Conservation (phyloP, 495 filamentous ascomycete species). For the Neurospora sp. region DNA sequence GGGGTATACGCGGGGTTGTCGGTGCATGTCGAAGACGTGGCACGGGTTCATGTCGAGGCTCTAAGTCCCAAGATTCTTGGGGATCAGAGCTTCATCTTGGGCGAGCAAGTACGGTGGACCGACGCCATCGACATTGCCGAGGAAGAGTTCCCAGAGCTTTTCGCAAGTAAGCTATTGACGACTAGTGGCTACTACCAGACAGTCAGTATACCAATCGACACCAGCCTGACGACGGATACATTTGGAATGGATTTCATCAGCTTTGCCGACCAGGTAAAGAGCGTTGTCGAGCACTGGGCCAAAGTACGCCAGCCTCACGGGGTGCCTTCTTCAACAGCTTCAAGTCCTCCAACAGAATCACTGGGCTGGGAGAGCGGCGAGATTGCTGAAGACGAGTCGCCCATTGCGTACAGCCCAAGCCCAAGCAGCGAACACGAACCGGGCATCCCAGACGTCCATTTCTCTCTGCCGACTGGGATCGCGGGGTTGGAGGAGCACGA, state of each 20-base stretch:
- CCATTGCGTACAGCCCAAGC: background rate
- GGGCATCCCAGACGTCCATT: background rate
- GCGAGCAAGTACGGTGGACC: constrained; percentile 29
- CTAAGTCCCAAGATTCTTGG: constrained; percentile 30
- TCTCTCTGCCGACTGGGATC: background rate
- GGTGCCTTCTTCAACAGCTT: constrained; percentile 12
- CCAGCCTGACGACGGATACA: constrained; percentile 29
- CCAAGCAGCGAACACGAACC: background rate
- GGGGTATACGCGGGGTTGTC: constrained; percentile 23
- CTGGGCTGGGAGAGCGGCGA: background rate
- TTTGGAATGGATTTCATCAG: constrained; percentile 37
- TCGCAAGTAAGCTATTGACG: constrained; percentile 28
- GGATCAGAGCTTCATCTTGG: constrained; percentile 29
- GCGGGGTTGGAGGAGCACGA: background rate
- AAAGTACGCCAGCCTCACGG: constrained; percentile 3
- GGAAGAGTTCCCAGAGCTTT: constrained; percentile 30
- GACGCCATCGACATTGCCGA: constrained; percentile 30
- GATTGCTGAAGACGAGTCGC: background rate
- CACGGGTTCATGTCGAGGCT: constrained; percentile 30
- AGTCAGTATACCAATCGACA: constrained; percentile 30
- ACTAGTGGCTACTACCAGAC: constrained; percentile 27
- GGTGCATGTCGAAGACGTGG: constrained; percentile 37
- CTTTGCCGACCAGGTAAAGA: constrained; percentile 40
- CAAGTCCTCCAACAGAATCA: background rate
- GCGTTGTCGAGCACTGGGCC: constrained; percentile 14